Evolutionary conservation across 192 early-diverging fungal genomes (phyloP).

Genomic region (Mycoemilia scoparia): DNA sequence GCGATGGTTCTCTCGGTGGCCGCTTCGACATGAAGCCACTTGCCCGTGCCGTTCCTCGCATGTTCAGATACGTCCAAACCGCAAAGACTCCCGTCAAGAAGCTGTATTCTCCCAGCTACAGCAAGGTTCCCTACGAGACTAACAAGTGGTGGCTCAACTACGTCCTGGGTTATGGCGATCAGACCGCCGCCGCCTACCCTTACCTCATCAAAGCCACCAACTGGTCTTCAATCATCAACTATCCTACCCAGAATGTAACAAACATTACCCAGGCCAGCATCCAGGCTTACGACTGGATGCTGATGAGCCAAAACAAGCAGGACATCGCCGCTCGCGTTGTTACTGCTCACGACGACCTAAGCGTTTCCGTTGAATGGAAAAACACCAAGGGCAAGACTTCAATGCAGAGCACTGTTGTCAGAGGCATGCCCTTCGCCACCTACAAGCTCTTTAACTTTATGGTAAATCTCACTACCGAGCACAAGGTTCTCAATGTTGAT

Average conservation of each 20-base stretch:
- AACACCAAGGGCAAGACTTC: background rate
- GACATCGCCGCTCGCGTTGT: conserved; percentile 16
- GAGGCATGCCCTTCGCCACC: conserved; percentile 31
- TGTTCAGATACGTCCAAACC: conserved; percentile 1
- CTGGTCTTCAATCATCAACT: conserved; percentile 11
- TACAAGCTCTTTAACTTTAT: conserved; percentile 13
- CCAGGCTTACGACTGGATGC: conserved; percentile 10
- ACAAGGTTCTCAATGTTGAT: conserved; percentile 18
- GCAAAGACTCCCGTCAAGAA: conserved; percentile 12
- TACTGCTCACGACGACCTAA: conserved; percentile 14
- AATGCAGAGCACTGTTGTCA: conserved; percentile 29
- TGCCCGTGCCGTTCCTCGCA: too few species aligned
- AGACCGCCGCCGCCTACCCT: conserved; percentile 27
- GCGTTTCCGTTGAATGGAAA: conserved; percentile 22
- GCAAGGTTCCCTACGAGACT: conserved; percentile 11
- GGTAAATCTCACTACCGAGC: conserved; percentile 15
- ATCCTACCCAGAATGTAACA: conserved; percentile 9
- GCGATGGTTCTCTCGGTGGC: too few species aligned
- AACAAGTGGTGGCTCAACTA: conserved; percentile 34
- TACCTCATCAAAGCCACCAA: conserved; percentile 18
- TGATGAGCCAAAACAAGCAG: conserved; percentile 7
- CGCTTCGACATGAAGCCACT: too few species aligned
- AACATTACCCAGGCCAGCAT: conserved; percentile 8
- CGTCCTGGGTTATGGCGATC: conserved; percentile 12
- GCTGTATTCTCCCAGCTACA: conserved; percentile 4